Conservation (phyloP, 345 rosid species). For the Murraya koenigii region DNA sequence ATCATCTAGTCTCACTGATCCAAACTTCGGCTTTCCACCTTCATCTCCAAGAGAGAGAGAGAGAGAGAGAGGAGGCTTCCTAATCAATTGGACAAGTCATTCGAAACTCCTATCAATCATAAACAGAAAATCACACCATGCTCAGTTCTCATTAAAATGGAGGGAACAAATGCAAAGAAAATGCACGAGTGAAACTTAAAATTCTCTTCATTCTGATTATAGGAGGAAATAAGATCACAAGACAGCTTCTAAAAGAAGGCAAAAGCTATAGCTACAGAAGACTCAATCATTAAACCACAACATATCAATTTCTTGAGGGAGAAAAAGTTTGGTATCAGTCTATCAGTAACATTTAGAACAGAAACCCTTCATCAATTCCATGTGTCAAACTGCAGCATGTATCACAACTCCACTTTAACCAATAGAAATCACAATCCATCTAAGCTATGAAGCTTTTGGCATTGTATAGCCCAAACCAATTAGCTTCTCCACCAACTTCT, state of each 20-base stretch:
- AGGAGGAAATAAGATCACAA: not conserved
- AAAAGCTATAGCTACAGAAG: not conserved
- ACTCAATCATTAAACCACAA: not conserved
- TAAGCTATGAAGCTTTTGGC: constrained; percentile 29
- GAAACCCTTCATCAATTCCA: not conserved
- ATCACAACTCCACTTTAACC: constrained; percentile 3
- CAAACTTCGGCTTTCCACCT: not conserved
- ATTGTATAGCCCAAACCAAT: constrained; percentile 59
- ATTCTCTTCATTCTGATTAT: not conserved
- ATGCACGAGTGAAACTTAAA: not conserved
- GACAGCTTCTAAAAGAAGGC: not conserved
- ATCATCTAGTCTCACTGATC: not conserved
- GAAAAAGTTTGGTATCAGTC: not conserved
- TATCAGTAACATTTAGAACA: not conserved
- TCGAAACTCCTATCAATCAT: not conserved
- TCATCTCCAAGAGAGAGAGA: not conserved
- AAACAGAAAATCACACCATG: not conserved
- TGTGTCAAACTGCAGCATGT: not conserved
- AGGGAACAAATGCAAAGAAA: not conserved
- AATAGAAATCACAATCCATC: not conserved
- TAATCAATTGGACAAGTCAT: not conserved
- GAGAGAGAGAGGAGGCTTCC: not conserved
- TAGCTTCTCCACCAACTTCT: constrained; percentile 68
- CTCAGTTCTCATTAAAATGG: not conserved
- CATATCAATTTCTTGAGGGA: not conserved